Evolutionary conservation across 2,329 filamentous ascomycete species (phyloP).

Genomic region (Aspergillus pseudoglaucus): DNA sequence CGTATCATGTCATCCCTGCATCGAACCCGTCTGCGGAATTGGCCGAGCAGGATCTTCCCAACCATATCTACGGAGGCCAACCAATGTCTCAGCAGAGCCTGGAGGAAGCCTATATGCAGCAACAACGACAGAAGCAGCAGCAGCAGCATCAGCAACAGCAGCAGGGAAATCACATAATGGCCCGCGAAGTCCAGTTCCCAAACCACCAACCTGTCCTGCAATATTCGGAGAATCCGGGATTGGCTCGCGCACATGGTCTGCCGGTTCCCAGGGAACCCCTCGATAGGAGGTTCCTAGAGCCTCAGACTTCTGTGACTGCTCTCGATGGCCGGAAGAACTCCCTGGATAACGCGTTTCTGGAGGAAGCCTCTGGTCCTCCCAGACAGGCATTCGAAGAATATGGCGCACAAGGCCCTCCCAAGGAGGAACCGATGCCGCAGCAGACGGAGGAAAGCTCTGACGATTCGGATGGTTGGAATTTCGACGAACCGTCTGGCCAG

Average conservation of each 20-base stretch:
- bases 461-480: conserved; percentile 81
- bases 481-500: conserved; percentile 67
- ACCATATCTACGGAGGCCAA: conserved; percentile 41
- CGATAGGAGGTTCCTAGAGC: conserved; percentile 35
- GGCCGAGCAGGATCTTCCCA: conserved; percentile 37
- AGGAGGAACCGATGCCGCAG: conserved; percentile 39
- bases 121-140: conserved; percentile 50
- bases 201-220: conserved; percentile 56
- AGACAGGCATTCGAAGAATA: conserved; percentile 55
- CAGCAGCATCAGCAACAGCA: conserved; percentile 27
- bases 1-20: conserved; percentile 61
- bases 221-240: conserved; percentile 34
- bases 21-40: conserved; percentile 53
- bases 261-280: conserved; percentile 33
- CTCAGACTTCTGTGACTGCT: conserved; percentile 47
- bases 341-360: conserved; percentile 36
- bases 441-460: conserved; percentile 44
- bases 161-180: conserved; percentile 31
- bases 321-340: conserved; percentile 46
- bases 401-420: conserved; percentile 42
- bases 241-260: conserved; percentile 36
- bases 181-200: conserved; percentile 49
- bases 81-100: conserved; percentile 50
- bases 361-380: conserved; percentile 53
- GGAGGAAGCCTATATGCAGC: conserved; percentile 54